Evolutionary conservation across 208 protist genomes (phyloP).

Genomic region (Trypanosoma avium): DNA sequence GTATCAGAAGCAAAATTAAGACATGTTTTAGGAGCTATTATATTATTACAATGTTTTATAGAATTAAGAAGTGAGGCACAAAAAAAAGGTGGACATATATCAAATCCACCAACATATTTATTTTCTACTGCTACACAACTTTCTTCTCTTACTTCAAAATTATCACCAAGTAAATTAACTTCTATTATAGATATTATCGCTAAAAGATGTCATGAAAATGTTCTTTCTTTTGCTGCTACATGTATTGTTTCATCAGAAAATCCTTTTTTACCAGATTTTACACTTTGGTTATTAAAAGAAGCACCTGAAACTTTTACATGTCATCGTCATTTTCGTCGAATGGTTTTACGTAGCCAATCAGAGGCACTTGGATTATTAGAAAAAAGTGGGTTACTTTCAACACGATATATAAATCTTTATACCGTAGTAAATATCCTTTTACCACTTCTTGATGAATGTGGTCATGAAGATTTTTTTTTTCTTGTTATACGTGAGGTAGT

Average conservation of each 20-base stretch:
- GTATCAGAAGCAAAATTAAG: conserved; percentile 3
- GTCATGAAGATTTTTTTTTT: conserved; percentile 69
- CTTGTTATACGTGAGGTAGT: conserved; percentile 69
- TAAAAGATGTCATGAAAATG: conserved; percentile 18
- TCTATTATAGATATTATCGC: conserved; percentile 11
- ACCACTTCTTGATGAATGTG: conserved; percentile 63
- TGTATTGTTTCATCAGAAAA: conserved; percentile 41
- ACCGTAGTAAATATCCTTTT: conserved; percentile 47
- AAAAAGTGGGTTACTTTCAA: conserved; percentile 48
- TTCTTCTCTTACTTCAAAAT: conserved; percentile 5
- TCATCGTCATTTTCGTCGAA: conserved; percentile 55
- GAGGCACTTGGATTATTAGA: conserved; percentile 61
- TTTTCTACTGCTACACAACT: conserved; percentile 19
- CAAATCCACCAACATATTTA: conserved; percentile 24
- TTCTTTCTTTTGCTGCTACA: conserved; percentile 28
- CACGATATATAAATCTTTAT: conserved; percentile 37
- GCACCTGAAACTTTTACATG: conserved; percentile 41
- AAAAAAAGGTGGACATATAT: not conserved
- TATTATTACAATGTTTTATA: conserved; percentile 14
- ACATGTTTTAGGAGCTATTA: conserved; percentile 20
- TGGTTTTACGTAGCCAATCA: conserved; percentile 49
- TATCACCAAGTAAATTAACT: not conserved
- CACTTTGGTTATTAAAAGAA: conserved; percentile 77
- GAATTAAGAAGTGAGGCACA: conserved; percentile 12
- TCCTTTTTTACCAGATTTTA: conserved; percentile 48